These are phyloP conservation scores for Rostrohypoxylon terebratum DNA, from an alignment of 495 filamentous ascomycete species.

Conservation along the genomic window DNA sequence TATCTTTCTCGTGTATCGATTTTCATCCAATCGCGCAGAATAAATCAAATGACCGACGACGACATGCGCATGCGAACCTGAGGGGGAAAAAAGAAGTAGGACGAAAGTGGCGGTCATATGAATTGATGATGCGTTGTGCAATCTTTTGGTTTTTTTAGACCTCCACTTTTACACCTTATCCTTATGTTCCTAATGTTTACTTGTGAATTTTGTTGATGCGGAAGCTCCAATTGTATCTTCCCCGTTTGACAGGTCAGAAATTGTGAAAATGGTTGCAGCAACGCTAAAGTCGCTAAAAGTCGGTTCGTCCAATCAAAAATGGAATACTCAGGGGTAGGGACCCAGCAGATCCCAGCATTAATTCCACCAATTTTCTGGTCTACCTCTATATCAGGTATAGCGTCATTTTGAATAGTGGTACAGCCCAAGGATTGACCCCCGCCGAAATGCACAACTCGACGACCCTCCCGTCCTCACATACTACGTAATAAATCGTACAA, in stretches of 20 bases:
- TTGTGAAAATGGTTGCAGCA: conserved; percentile 42
- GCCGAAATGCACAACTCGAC: conserved; percentile 36
- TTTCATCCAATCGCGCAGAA: conserved; percentile 7
- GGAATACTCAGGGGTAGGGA: not conserved
- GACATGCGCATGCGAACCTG: conserved; percentile 12
- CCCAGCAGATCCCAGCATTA: not conserved
- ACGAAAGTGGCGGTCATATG: conserved; percentile 43
- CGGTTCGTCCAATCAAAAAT: conserved; percentile 18
- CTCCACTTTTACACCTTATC: conserved; percentile 19
- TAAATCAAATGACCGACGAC: conserved; percentile 17
- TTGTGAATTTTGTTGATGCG: conserved; percentile 47
- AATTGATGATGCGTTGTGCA: conserved; percentile 32
- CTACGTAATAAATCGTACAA: conserved; percentile 28
- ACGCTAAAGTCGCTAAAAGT: not conserved
- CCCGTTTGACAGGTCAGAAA: conserved; percentile 37
- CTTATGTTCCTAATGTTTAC: conserved; percentile 39
- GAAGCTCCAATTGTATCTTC: not conserved
- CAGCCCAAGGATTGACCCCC: conserved; percentile 21
- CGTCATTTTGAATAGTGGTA: not conserved
- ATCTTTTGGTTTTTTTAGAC: conserved; percentile 25
- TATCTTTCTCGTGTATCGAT: not conserved
- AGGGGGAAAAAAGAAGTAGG: not conserved
- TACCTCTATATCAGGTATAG: conserved; percentile 4
- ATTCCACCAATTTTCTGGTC: not conserved
- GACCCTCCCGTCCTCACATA: conserved; percentile 15